These are phyloP conservation scores for Phyllachora maydis DNA, from an alignment of 2,329 filamentous ascomycete species.

Conservation along the genomic window DNA sequence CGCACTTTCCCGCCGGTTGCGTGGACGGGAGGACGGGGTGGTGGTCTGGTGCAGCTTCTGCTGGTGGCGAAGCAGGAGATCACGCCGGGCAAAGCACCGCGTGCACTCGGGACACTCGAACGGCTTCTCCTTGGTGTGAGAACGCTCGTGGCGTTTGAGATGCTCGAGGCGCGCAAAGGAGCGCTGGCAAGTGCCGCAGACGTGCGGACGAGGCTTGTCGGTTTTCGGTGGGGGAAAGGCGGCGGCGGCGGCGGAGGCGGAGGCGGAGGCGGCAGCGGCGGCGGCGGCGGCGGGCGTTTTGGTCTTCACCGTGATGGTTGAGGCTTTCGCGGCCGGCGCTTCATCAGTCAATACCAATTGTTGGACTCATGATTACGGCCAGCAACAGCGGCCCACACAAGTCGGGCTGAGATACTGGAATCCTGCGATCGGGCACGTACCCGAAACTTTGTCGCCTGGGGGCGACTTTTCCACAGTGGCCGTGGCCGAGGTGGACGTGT, in stretches of 20 bases:
- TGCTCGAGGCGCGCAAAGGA: slow-evolving; percentile 93
- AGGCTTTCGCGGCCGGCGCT: slow-evolving; percentile 12
- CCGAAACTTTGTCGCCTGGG: slow-evolving; percentile 10
- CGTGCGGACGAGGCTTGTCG: slow-evolving; percentile 89
- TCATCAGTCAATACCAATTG: slow-evolving; percentile 4
- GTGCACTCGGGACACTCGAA: slow-evolving; percentile 94
- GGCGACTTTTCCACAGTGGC: slow-evolving; percentile 5
- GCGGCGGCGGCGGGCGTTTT: too few relatives aligned
- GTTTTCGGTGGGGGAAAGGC: slow-evolving; percentile 72
- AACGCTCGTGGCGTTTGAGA: slow-evolving; percentile 89
- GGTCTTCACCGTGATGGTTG: slow-evolving; percentile 30
- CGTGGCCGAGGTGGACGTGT: slow-evolving; percentile 7
- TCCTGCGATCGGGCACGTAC: slow-evolving; percentile 2
- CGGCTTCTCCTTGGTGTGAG: slow-evolving; percentile 97
- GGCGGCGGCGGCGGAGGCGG: slow-evolving; percentile 6
- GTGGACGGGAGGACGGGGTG: slow-evolving; percentile 67
- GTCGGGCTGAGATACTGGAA: neutral
- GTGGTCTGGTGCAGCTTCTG: slow-evolving; percentile 95
- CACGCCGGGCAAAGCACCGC: slow-evolving; percentile 83
- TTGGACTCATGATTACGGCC: neutral
- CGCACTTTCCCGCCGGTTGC: slow-evolving; percentile 78
- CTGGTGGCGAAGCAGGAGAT: slow-evolving; percentile 83
- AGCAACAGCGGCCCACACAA: slow-evolving; percentile 1
- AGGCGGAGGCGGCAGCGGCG: too few relatives aligned
- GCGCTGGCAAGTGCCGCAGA: slow-evolving; percentile 76